Conservation (phyloP, 148 eudicot genomes). For the Mesembryanthemum crystallinum region DNA sequence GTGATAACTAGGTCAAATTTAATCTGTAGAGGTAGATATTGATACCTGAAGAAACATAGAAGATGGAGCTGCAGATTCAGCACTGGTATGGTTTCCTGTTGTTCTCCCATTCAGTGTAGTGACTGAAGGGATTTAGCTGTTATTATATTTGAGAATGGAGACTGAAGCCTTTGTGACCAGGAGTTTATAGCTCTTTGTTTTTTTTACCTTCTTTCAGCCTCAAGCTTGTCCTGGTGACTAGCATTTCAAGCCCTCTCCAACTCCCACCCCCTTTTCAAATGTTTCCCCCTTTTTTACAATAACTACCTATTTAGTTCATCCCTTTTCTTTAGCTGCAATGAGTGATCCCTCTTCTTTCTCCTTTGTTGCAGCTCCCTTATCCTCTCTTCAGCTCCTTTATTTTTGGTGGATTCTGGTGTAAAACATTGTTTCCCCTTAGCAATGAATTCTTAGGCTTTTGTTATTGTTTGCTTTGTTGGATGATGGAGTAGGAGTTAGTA, state of each 20-base stretch:
- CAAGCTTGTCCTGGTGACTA: conserved; percentile 53
- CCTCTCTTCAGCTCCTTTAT: conserved; percentile 45
- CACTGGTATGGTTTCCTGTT: conserved; percentile 61
- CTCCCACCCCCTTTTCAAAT: conserved; percentile 18
- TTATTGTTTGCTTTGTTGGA: conserved; percentile 42
- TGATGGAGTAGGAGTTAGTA: conserved; percentile 45
- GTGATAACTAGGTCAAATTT: neutral
- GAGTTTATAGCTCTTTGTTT: conserved; percentile 56
- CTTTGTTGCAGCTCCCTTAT: conserved; percentile 58
- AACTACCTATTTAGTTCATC: conserved; percentile 57
- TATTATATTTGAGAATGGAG: conserved; percentile 74
- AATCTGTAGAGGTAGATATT: neutral
- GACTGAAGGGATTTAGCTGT: conserved; percentile 81
- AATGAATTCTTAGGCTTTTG: conserved; percentile 40
- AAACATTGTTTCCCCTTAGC: conserved; percentile 28
- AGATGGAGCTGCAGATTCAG: conserved; percentile 47
- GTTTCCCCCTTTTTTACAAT: conserved; percentile 37
- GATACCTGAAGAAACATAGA: conserved; percentile 91
- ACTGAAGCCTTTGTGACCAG: conserved; percentile 35
- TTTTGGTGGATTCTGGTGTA: conserved; percentile 61
- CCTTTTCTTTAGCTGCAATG: conserved; percentile 56
- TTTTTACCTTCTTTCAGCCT: conserved; percentile 47
- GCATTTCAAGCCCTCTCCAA: conserved; percentile 32
- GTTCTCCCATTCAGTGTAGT: conserved; percentile 61
- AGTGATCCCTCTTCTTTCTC: conserved; percentile 66